Base-by-base conservation (phyloP, 805 yeast species). In the Metschnikowia amazonensis region DNA sequence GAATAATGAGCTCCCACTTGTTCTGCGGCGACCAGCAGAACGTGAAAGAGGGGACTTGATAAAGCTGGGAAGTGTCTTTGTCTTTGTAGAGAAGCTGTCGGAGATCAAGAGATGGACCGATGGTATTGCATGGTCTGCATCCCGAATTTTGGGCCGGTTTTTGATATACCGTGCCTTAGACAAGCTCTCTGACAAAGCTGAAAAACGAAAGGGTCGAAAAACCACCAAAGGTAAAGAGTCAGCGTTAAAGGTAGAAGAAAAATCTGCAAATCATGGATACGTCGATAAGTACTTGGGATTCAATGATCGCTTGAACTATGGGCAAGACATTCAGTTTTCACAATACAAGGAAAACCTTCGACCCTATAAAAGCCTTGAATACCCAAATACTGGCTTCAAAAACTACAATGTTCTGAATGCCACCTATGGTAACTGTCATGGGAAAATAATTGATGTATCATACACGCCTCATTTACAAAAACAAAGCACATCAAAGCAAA, bases 21-120 rank as follows among this genome's bases (percentile, higher is more conserved):
- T 88, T 1, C 77, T 82, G 13, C 76, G 96, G 44, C 73, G 98
- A 43, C 96, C 96, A 0, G 86, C 81, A 48, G 96, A 88, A 57
- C 70, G 80, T 18, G 97, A 89, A 64, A 72, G 96, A 14, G 58
- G 74, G 0, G 64, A 66, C 3, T 69, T 88, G 41, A 88, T 90
- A 28, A 68, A 73, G 44, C 81, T 89, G 8, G 97, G 97, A 0
- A 80, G 81, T 53, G 81, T 89, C 1, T 89, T 90, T 64, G 88
- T 92, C 1, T 89, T 90, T 59, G 78, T 84, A 39, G 96, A 90
- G 63, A 88, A 85, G 53, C 70, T 77, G 10, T 81, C 90, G 0
- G 89, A 92, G 2, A 89, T 90, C 49, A 86, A 86, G 60, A 74
- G 98, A 48, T 90, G 98, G 98, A 90, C 98, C 1, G 98, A 90